Conservation (phyloP, 768 basidiomycete genomes). For the Collybia sordida region DNA sequence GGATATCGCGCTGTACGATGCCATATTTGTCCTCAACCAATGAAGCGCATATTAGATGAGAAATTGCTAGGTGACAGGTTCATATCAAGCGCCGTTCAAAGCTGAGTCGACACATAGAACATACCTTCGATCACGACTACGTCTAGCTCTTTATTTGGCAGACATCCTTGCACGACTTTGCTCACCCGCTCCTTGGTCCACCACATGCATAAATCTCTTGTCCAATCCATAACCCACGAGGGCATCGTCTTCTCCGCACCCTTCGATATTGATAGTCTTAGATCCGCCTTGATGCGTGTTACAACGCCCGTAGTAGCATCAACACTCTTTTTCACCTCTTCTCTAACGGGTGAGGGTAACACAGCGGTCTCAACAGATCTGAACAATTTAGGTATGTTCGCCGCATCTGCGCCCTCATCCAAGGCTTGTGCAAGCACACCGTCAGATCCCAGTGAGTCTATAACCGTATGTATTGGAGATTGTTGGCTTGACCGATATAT, state of each 20-base stretch:
- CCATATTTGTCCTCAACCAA: conserved; percentile 81
- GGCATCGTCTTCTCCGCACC: conserved; percentile 1
- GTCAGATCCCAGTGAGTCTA: conserved; percentile 60
- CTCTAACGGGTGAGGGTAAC: conserved; percentile 14
- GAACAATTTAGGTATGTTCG: conserved; percentile 9
- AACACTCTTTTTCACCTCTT: conserved; percentile 20
- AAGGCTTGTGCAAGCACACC: conserved; percentile 52
- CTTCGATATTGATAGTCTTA: neutral
- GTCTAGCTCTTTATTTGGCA: conserved; percentile 66
- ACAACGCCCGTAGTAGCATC: conserved; percentile 8
- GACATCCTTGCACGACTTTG: conserved; percentile 48
- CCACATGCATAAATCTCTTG: conserved; percentile 36
- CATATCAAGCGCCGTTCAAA: neutral
- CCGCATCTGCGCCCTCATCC: conserved; percentile 42
- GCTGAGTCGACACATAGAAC: conserved; percentile 15
- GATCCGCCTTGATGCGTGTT: neutral
- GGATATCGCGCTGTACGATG: conserved; percentile 82
- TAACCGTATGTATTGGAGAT: conserved; percentile 55
- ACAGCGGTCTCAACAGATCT: neutral
- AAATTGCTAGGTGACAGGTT: conserved; percentile 49
- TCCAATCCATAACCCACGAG: neutral
- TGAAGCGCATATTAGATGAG: conserved; percentile 68
- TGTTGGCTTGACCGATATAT: conserved; percentile 42
- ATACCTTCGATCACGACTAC: conserved; percentile 62
- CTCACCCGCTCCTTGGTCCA: conserved; percentile 57